These are phyloP conservation scores for Metschnikowia kofuensis DNA, from an alignment of 805 yeast genomes.

Conservation along the genomic window DNA sequence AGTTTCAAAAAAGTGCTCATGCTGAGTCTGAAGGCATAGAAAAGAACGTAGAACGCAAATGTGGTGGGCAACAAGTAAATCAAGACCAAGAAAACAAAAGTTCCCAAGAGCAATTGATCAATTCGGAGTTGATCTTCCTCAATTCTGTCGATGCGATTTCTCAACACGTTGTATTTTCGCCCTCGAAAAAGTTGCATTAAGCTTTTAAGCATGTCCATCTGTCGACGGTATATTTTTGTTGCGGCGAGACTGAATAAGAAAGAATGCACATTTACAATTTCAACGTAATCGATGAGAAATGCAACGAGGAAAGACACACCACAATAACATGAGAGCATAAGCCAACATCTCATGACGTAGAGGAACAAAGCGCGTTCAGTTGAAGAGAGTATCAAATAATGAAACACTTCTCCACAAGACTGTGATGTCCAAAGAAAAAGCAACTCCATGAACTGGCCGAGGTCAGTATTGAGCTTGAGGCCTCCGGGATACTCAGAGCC, in stretches of 20 bases:
- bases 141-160: slow-evolving; percentile 83
- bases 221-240: slow-evolving; percentile 76
- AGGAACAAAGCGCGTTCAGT: slow-evolving; percentile 2
- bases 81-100: slow-evolving; percentile 77
- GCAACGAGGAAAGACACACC: slow-evolving; percentile 76
- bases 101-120: slow-evolving; percentile 86
- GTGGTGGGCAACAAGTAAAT: slow-evolving; percentile 84
- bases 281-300: slow-evolving; percentile 58
- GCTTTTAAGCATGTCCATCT: slow-evolving; percentile 62
- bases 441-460: slow-evolving; percentile 83
- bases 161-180: slow-evolving; percentile 75
- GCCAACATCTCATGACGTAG: slow-evolving; percentile 5
- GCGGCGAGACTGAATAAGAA: slow-evolving; percentile 75
- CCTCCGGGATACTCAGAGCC: slow-evolving; percentile 87
- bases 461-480: slow-evolving; percentile 81
- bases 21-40: slow-evolving; percentile 56
- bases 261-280: slow-evolving; percentile 66
- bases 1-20: slow-evolving; percentile 47
- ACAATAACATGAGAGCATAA: slow-evolving; percentile 26
- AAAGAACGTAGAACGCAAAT: slow-evolving; percentile 74
- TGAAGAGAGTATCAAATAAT: not conserved
- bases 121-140: slow-evolving; percentile 59
- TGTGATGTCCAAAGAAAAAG: slow-evolving; percentile 80
- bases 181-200: slow-evolving; percentile 86
- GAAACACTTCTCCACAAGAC: slow-evolving; percentile 47